A percentile compares a stretch with the other conserved stretches of the same genome.
phyloP scores from a whole-genome alignment of 441 rosid genomes.

The Melastoma candidum region DNA sequence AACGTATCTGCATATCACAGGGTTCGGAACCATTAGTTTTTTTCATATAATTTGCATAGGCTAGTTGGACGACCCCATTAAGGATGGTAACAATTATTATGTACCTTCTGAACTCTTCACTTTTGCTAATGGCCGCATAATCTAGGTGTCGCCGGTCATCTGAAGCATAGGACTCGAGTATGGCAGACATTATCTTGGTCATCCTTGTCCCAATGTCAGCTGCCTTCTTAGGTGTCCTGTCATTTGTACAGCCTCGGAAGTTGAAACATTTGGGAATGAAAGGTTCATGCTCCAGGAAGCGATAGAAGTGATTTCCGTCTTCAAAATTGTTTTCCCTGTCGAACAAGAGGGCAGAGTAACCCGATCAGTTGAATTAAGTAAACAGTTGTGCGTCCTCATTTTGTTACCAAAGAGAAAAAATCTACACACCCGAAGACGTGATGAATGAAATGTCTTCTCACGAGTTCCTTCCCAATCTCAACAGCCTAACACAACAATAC shows the following conservation, averaged over 20 bases:
- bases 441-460: conserved; percentile 72
- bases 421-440: conserved; percentile 70
- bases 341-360: not conserved
- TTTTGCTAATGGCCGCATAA: conserved; percentile 45
- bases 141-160: conserved; percentile 51
- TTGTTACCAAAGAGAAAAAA: not conserved
- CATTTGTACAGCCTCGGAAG: conserved; percentile 48
- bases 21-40: no score
- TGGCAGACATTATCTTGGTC: conserved; percentile 71
- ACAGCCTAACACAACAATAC: conserved; percentile 35
- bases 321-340: conserved; percentile 69
- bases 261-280: conserved; percentile 62
- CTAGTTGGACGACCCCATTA: no score
- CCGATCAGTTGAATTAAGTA: not conserved
- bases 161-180: conserved; percentile 69
- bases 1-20: conserved; percentile 39
- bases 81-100: not conserved
- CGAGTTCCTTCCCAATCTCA: conserved; percentile 56
- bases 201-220: conserved; percentile 39
- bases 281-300: conserved; percentile 82
- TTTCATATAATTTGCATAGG: no score
- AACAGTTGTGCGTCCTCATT: not conserved
- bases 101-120: conserved; percentile 92
- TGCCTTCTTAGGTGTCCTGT: conserved; percentile 51
- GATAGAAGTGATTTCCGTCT: conserved; percentile 66